A percentile compares a stretch with the other conserved stretches of the same genome.
These are phyloP conservation scores for Suillus luteus DNA, from an alignment of 768 basidiomycete genomes.

Conservation along the genomic window DNA sequence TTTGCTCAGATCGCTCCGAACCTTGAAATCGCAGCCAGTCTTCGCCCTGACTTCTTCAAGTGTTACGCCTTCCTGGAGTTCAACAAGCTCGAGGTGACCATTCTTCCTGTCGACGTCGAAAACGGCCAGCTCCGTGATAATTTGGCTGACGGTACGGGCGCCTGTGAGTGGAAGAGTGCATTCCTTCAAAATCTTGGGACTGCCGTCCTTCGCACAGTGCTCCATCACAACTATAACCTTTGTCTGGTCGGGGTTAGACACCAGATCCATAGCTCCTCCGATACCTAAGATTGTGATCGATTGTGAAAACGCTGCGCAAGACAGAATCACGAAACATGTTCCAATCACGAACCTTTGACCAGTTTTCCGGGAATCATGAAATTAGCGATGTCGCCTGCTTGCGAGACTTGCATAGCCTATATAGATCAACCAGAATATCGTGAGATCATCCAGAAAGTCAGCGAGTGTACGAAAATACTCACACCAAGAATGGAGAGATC, in stretches of 20 bases:
- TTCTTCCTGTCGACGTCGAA: slow-evolving; percentile 82
- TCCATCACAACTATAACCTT: slow-evolving; percentile 91
- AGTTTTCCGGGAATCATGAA: slow-evolving; percentile 98
- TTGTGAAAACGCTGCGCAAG: slow-evolving; percentile 15
- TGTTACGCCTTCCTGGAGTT: slow-evolving; percentile 82
- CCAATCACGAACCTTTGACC: slow-evolving; percentile 60
- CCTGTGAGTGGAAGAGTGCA: slow-evolving; percentile 89
- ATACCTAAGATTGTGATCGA: slow-evolving; percentile 56
- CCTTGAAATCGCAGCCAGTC: slow-evolving; percentile 83
- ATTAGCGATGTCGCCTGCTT: slow-evolving; percentile 92
- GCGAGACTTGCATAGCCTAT: slow-evolving; percentile 94
- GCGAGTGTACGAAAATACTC: slow-evolving; percentile 32
- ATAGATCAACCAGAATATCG: slow-evolving; percentile 10
- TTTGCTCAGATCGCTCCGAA: slow-evolving; percentile 51
- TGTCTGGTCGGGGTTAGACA: slow-evolving; percentile 94
- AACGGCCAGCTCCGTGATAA: slow-evolving; percentile 91
- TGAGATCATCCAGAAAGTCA: slow-evolving; percentile 1
- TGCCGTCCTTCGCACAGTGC: slow-evolving; percentile 87
- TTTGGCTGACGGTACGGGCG: slow-evolving; percentile 82
- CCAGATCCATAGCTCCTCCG: slow-evolving; percentile 95
- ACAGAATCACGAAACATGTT: background rate
- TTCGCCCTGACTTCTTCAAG: slow-evolving; percentile 84
- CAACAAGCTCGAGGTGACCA: slow-evolving; percentile 73
- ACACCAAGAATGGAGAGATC: slow-evolving; percentile 93
- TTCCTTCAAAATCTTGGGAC: slow-evolving; percentile 81